These are phyloP conservation scores for Eucalyptus guilfoylei DNA, from an alignment of 345 rosid species.

Conservation along the genomic window DNA sequence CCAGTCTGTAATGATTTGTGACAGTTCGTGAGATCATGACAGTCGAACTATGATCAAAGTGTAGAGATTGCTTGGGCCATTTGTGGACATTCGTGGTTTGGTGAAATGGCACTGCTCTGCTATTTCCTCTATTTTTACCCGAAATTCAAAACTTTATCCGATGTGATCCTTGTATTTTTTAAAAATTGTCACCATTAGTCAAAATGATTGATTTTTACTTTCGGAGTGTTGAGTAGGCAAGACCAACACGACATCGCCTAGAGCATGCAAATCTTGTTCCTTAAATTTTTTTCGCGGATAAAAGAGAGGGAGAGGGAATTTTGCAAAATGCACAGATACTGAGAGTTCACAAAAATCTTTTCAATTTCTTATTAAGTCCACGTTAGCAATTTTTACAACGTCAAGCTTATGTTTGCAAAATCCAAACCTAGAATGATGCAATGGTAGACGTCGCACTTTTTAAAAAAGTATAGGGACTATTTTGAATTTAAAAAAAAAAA, in stretches of 20 bases:
- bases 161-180: not conserved
- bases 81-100: not conserved
- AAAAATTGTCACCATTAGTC: not conserved
- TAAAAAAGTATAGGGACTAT: not conserved
- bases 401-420: not conserved
- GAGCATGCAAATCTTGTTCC: not conserved
- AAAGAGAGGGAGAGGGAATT: not conserved
- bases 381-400: not conserved
- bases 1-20: not conserved
- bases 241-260: not conserved
- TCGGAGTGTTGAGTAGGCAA: not conserved
- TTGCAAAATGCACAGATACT: not conserved
- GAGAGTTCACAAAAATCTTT: not conserved
- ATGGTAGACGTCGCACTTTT: not conserved
- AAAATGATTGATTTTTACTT: not conserved
- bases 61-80: not conserved
- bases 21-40: not conserved
- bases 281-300: not conserved
- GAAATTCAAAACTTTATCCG: not conserved
- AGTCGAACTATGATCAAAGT: not conserved
- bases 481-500: not conserved
- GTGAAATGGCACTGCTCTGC: not conserved
- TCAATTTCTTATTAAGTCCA: not conserved
- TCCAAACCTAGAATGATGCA: not conserved
- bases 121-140: not conserved